A percentile compares a stretch with the other conserved stretches of the same genome.
Evolutionary conservation across 1,139 yeast species (phyloP).

Genomic region (Candida gigantensis): DNA sequence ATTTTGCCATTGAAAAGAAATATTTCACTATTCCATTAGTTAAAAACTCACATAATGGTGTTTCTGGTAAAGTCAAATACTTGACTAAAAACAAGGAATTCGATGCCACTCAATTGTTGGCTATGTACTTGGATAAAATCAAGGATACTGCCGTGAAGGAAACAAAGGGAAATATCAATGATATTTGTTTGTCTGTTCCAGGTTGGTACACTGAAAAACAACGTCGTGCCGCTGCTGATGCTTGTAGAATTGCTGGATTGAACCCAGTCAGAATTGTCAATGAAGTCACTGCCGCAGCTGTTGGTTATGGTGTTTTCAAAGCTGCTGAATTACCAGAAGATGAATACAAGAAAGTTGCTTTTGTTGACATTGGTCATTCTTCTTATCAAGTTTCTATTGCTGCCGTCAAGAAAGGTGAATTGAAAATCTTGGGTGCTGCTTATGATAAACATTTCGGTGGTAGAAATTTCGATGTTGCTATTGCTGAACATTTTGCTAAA

Average conservation of each 20-base stretch:
- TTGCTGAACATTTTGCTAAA: conserved; percentile 91
- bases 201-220: conserved; percentile 96
- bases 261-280: conserved; percentile 98
- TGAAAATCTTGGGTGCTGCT: conserved; percentile 88
- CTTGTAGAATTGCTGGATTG: conserved; percentile 92
- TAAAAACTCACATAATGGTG: conserved; percentile 65
- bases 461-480: conserved; percentile 91
- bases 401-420: conserved; percentile 93
- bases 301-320: conserved; percentile 98
- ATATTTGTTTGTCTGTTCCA: conserved; percentile 94
- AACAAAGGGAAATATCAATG: conserved; percentile 77
- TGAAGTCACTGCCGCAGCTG: conserved; percentile 98
- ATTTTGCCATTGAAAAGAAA: conserved; percentile 70
- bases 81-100: conserved; percentile 78
- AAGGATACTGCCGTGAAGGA: conserved; percentile 79
- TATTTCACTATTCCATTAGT: conserved; percentile 72
- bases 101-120: conserved; percentile 86
- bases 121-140: conserved; percentile 92
- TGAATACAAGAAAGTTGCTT: conserved; percentile 85
- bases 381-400: conserved; percentile 90
- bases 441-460: conserved; percentile 98
- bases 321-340: conserved; percentile 92
- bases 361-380: conserved; percentile 96
- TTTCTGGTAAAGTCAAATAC: conserved; percentile 84
- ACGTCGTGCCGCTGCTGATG: conserved; percentile 95